Percentiles rank a stretch among this genome's conserved stretches.
phyloP scores from a whole-genome alignment of 179 eudicot species.

The Pouteria campechiana region DNA sequence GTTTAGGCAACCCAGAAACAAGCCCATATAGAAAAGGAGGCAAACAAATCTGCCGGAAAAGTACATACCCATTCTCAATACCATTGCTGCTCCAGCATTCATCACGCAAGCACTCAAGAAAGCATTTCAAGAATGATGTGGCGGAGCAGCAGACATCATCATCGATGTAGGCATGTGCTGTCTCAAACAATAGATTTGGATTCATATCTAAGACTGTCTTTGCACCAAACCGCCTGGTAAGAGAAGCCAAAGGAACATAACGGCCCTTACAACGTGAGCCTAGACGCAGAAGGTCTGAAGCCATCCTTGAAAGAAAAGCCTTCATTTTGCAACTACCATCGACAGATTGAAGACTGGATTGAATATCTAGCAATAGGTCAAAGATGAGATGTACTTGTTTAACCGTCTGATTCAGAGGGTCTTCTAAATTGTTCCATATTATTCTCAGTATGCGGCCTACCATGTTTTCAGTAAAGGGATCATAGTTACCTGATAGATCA shows the following conservation, averaged over 20 bases:
- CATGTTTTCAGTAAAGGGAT: conserved; percentile 54
- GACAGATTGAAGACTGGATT: conserved; percentile 38
- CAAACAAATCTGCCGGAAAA: conserved; percentile 66
- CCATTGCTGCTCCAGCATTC: conserved; percentile 88
- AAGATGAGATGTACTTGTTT: conserved; percentile 94
- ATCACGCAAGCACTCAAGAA: conserved; percentile 83
- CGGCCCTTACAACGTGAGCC: conserved; percentile 97
- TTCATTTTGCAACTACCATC: conserved; percentile 34
- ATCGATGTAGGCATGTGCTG: conserved; percentile 59
- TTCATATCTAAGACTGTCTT: conserved; percentile 59
- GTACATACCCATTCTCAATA: conserved; percentile 58
- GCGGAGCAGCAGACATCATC: conserved; percentile 96
- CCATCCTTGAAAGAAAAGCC: conserved; percentile 40
- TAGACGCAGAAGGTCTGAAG: conserved; percentile 59
- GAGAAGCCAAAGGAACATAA: conserved; percentile 83
- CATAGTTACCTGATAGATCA: conserved; percentile 16
- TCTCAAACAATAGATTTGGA: conserved; percentile 55
- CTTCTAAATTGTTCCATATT: conserved; percentile 95
- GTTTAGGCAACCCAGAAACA: conserved; percentile 72
- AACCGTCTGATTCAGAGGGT: conserved; percentile 90
- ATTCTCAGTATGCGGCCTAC: conserved; percentile 51
- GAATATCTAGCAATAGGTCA: conserved; percentile 83
- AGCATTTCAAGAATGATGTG: conserved; percentile 83
- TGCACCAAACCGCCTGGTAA: conserved; percentile 87
- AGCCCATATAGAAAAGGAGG: conserved; percentile 73